A percentile compares a stretch with the other conserved stretches of the same genome.
phyloP scores from a whole-genome alignment of 345 rosid species.

The Acer negundo region DNA sequence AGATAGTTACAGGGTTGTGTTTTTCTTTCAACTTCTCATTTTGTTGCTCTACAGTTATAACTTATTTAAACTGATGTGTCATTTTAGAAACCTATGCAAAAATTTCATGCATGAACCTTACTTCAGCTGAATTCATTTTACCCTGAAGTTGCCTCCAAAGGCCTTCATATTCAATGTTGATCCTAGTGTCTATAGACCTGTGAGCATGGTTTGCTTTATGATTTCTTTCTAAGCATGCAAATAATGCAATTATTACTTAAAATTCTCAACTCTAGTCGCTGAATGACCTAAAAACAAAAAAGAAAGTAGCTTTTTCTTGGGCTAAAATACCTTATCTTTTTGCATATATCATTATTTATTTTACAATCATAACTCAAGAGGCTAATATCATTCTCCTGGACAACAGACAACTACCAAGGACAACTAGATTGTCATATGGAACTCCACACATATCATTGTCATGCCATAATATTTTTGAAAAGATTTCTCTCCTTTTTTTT shows the following conservation, averaged over 20 bases:
- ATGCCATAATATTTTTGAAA: background rate
- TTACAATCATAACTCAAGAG: background rate
- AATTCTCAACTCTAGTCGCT: background rate
- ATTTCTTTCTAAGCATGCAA: background rate
- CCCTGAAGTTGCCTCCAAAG: background rate
- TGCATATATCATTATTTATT: background rate
- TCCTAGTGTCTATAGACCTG: background rate
- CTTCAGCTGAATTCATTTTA: slow-evolving; percentile 1
- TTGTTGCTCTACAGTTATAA: background rate
- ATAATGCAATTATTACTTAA: background rate
- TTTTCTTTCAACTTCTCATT: background rate
- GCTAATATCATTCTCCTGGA: background rate
- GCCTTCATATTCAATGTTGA: background rate
- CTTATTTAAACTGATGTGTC: background rate
- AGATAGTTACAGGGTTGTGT: background rate
- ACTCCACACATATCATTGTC: background rate
- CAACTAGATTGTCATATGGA: background rate
- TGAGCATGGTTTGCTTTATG: background rate
- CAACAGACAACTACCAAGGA: too few species aligned
- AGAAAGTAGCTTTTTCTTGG: background rate
- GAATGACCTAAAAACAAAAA: background rate
- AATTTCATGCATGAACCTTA: background rate
- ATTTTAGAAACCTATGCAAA: background rate
- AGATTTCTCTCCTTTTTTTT: background rate
- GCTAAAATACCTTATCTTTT: background rate